Evolutionary conservation across 2,329 filamentous ascomycete species (phyloP).

Genomic region (Venturia asperata): DNA sequence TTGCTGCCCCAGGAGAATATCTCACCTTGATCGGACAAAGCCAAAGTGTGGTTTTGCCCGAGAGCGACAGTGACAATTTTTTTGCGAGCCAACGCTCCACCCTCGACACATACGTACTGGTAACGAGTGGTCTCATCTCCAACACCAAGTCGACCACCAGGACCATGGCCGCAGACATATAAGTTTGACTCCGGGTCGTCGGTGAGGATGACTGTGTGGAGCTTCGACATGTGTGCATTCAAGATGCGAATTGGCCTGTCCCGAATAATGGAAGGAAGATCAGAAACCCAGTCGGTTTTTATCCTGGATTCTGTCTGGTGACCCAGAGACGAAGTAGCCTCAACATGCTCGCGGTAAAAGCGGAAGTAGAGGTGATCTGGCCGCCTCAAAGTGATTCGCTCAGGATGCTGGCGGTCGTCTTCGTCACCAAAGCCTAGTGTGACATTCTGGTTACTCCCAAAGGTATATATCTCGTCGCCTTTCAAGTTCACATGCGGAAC

Average conservation of each 20-base stretch:
- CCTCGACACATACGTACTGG: constrained; percentile 73
- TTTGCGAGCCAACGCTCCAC: constrained; percentile 63
- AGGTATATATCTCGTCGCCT: constrained; percentile 85
- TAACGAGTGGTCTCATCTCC: constrained; percentile 88
- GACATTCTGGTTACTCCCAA: constrained; percentile 94
- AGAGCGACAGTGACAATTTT: constrained; percentile 71
- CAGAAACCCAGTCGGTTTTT: constrained; percentile 33
- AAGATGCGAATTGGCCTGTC: constrained; percentile 68
- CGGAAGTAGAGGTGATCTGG: constrained; percentile 68
- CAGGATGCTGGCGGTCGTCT: constrained; percentile 88
- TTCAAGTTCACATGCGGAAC: constrained; percentile 36
- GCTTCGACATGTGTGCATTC: constrained; percentile 70
- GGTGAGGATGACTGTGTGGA: constrained; percentile 84
- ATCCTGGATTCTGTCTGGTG: constrained; percentile 25
- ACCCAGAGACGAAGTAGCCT: neutral
- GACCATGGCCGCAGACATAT: constrained; percentile 86
- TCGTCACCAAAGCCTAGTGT: constrained; percentile 92
- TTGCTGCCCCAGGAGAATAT: constrained; percentile 95
- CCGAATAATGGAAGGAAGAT: constrained; percentile 65
- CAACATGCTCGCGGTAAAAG: constrained; percentile 56
- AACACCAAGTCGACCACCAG: constrained; percentile 79
- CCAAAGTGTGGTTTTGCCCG: constrained; percentile 86
- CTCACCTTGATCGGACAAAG: constrained; percentile 77
- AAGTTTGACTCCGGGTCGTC: constrained; percentile 82
- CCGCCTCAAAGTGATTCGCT: constrained; percentile 68